phyloP scores from a whole-genome alignment of 73 alveolate species.

The Paramecium pentaurelia region DNA sequence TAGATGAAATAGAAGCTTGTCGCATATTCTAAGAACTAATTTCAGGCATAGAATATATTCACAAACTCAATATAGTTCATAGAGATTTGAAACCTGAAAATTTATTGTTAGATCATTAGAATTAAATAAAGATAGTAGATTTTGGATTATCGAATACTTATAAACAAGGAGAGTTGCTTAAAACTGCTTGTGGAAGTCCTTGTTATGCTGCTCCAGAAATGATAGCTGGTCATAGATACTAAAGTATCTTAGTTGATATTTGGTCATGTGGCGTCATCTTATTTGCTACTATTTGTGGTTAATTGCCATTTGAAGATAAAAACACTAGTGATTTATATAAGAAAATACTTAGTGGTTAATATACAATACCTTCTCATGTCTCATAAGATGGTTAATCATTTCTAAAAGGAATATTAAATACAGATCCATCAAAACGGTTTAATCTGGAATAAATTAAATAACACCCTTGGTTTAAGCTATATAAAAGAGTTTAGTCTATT shows the following conservation, averaged over 20 bases:
- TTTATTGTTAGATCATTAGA: slow-evolving; percentile 75
- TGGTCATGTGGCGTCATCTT: slow-evolving; percentile 91
- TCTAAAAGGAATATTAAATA: slow-evolving; percentile 39
- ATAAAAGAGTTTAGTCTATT: slow-evolving; percentile 48
- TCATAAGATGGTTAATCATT: slow-evolving; percentile 50
- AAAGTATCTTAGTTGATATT: slow-evolving; percentile 80
- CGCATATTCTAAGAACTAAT: slow-evolving; percentile 76
- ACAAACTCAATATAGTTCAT: slow-evolving; percentile 80
- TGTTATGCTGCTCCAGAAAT: slow-evolving; percentile 80
- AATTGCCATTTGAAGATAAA: slow-evolving; percentile 88
- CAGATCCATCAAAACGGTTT: slow-evolving; percentile 65
- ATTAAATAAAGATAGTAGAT: slow-evolving; percentile 82
- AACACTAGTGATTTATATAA: slow-evolving; percentile 81
- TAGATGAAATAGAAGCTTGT: slow-evolving; percentile 81
- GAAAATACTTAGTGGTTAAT: slow-evolving; percentile 70
- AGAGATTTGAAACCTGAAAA: slow-evolving; percentile 94
- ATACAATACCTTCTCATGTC: slow-evolving; percentile 22
- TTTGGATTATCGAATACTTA: slow-evolving; percentile 61
- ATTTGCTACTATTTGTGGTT: slow-evolving; percentile 87
- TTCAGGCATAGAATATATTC: slow-evolving; percentile 83
- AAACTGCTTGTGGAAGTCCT: slow-evolving; percentile 72
- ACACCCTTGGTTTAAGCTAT: slow-evolving; percentile 67
- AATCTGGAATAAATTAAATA: slow-evolving; percentile 51
- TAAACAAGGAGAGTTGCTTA: slow-evolving; percentile 43
- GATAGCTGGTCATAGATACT: slow-evolving; percentile 79